Evolutionary conservation across 805 yeast genomes (phyloP).

Genomic region (Torulaspora indica): DNA sequence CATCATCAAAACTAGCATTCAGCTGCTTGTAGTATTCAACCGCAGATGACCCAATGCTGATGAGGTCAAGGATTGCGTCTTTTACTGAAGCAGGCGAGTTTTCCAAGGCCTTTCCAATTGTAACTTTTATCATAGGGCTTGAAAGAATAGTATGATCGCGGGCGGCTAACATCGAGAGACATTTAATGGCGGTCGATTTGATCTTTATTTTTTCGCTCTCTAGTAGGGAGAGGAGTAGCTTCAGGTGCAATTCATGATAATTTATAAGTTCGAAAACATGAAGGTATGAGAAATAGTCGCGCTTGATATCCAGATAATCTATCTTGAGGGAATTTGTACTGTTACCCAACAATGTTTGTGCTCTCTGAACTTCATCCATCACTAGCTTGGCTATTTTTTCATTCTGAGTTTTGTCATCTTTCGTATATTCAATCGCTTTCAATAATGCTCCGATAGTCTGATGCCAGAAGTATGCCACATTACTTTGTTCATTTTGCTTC

Average conservation of each 20-base stretch:
- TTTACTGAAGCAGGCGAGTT: constrained; percentile 69
- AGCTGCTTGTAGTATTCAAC: constrained; percentile 47
- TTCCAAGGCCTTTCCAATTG: constrained; percentile 47
- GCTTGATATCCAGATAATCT: constrained; percentile 4
- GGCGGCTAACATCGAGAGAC: constrained; percentile 51
- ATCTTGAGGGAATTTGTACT: not conserved
- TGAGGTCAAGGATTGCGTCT: constrained; percentile 68
- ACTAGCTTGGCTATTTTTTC: not conserved
- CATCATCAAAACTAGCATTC: constrained; percentile 46
- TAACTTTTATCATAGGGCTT: constrained; percentile 46
- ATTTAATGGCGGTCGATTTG: constrained; percentile 61
- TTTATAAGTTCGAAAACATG: constrained; percentile 27
- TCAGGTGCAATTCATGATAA: constrained; percentile 51
- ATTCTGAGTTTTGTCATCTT: constrained; percentile 12
- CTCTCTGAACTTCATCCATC: constrained; percentile 5
- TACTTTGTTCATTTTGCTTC: not conserved
- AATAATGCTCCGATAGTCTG: constrained; percentile 13
- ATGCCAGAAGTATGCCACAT: constrained; percentile 21
- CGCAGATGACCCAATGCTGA: constrained; percentile 39
- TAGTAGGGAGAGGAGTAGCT: constrained; percentile 45
- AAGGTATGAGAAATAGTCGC: constrained; percentile 22
- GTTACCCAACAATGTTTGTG: not conserved
- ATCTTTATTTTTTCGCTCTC: constrained; percentile 48
- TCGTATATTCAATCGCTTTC: constrained; percentile 16
- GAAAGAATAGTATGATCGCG: constrained; percentile 50